Evolutionary conservation across 2,329 filamentous ascomycete genomes (phyloP).

Genomic region (Aureobasidium sp.): DNA sequence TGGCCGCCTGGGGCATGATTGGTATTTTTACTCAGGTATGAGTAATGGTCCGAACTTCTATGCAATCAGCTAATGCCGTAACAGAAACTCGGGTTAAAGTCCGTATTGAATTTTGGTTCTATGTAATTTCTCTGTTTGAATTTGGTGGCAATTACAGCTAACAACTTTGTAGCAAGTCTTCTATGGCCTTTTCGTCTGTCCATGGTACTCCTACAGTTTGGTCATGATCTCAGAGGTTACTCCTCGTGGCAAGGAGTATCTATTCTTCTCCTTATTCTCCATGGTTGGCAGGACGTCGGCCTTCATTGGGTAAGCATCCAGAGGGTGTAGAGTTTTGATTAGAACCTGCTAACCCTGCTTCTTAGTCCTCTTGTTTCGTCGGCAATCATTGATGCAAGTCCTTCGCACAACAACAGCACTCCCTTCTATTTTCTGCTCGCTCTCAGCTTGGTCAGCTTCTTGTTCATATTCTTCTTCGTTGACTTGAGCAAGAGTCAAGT

Average conservation of each 20-base stretch:
- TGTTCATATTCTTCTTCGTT: slow-evolving; percentile 46
- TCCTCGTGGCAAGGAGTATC: slow-evolving; percentile 58
- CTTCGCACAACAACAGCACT: slow-evolving; percentile 49
- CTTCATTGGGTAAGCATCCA: slow-evolving; percentile 46
- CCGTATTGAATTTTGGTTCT: neutral
- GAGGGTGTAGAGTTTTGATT: neutral
- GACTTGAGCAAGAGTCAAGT: slow-evolving; percentile 53
- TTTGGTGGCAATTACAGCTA: neutral
- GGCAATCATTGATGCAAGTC: slow-evolving; percentile 58
- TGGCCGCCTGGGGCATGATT: slow-evolving; percentile 53
- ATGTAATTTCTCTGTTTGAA: neutral
- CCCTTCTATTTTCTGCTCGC: slow-evolving; percentile 61
- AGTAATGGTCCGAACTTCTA: neutral
- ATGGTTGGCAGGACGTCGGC: slow-evolving; percentile 61
- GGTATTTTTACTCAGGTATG: slow-evolving; percentile 45
- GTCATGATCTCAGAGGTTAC: slow-evolving; percentile 65
- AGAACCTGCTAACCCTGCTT: neutral
- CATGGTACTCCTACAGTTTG: slow-evolving; percentile 52
- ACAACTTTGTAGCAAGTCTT: slow-evolving; percentile 34
- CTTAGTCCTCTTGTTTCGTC: slow-evolving; percentile 52
- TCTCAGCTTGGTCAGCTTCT: slow-evolving; percentile 48
- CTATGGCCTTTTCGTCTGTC: slow-evolving; percentile 57
- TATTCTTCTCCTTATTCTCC: slow-evolving; percentile 62
- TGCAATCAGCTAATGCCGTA: neutral
- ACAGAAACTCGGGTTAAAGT: neutral